Evolutionary conservation across 768 basidiomycete species (phyloP), one percentile per base, ranked within the genome.

Genomic region (Lactarius vividus): DNA sequence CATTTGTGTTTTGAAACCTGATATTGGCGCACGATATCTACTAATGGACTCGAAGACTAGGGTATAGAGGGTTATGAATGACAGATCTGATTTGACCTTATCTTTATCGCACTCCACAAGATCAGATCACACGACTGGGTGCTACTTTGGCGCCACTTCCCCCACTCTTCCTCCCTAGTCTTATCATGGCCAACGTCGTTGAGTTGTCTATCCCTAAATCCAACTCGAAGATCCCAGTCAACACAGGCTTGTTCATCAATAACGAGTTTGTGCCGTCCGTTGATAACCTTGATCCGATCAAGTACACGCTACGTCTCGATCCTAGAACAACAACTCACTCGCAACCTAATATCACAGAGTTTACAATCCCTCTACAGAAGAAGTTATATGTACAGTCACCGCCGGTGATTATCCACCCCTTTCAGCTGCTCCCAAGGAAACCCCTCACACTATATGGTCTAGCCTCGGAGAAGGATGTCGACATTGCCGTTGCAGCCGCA

Each of bases 191-290:
- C n/a, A 40, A 70, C 56, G 64, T 71, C 39, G 70, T 68, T 18
- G 68, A 73, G 44, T 53, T 78, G 35, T 65, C 71, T 39, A 56
- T 76, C n/a, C 69, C 76, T 20, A 65, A 68, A 6, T 71, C 73
- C 5, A 73, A 72, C 63, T 70, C 69, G 52, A 74, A 79, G 71
- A 79, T 92, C 58, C 79, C 79, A 40, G 81, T 95, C 42, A 88
- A 88, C 11, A 92, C 91, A 8, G 93, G 93, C 20, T 82, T 96
- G 29, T 98, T 92, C 80, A 95, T 98, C 78, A 88, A 95, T 80
- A 93, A 92, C 74, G 84, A 94, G 73, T 96, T 94, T 72, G 88
- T 92, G 33, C 75, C 85, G n/a, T 91, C 90, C 7, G 81, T 82
- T 29, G 88, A 91, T 71, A 88, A 86, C 37, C 73, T 78, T 16